These are phyloP conservation scores for Tagetes erecta DNA, from an alignment of 129 eudicot species.

Conservation along the genomic window DNA sequence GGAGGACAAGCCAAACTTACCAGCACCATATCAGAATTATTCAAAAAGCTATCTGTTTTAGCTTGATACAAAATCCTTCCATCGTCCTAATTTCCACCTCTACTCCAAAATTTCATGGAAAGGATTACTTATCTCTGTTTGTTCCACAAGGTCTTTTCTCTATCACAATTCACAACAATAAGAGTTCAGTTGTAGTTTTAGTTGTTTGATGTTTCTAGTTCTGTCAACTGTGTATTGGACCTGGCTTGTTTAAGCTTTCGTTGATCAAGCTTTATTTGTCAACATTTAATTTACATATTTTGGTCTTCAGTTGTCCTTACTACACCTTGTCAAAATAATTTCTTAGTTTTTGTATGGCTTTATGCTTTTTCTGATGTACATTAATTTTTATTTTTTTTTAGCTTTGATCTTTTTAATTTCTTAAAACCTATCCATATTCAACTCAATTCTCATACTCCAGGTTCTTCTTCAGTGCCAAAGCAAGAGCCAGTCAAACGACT, in stretches of 20 bases:
- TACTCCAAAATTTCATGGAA: not conserved
- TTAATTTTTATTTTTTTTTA: not conserved
- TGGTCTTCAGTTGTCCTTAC: not conserved
- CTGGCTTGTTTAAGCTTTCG: not conserved
- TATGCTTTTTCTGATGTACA: slow-evolving; percentile 6
- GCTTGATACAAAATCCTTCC: not conserved
- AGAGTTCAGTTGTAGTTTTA: not conserved
- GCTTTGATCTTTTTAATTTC: slow-evolving; percentile 6
- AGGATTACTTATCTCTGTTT: not conserved
- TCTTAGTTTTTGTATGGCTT: slow-evolving; percentile 3
- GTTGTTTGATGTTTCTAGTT: not conserved
- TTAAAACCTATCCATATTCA: slow-evolving; percentile 10
- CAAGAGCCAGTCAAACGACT: slow-evolving; percentile 88
- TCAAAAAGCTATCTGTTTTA: no score
- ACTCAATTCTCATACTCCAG: not conserved
- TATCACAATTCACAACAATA: not conserved
- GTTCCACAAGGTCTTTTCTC: not conserved
- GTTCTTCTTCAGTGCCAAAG: slow-evolving; percentile 32
- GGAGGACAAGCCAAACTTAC: not conserved
- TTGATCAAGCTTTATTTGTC: not conserved
- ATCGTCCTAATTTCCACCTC: not conserved
- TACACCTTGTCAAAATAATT: not conserved
- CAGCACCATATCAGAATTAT: no score
- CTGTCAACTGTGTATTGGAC: not conserved
- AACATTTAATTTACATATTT: not conserved